phyloP scores from a whole-genome alignment of 176 grass and related monocot species.

The Alopecurus myosuroides region DNA sequence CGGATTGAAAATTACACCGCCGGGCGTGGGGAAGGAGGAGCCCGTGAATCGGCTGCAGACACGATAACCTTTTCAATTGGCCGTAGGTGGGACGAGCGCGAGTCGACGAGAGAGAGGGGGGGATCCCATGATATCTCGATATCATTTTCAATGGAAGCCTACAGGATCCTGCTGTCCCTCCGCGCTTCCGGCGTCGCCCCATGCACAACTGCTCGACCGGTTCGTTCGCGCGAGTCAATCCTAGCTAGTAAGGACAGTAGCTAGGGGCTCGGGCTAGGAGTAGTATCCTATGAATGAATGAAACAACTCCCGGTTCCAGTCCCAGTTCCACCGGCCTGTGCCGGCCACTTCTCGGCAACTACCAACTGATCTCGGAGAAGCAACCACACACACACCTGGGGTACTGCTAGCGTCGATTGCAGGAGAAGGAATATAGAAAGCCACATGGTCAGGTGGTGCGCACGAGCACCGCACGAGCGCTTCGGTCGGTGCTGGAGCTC shows the following conservation, averaged over 20 bases:
- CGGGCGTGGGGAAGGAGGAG: background rate
- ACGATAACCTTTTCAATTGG: constrained; percentile 22
- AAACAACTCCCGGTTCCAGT: background rate
- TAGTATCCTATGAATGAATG: background rate
- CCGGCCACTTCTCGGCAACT: constrained; percentile 7
- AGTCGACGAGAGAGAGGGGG: background rate
- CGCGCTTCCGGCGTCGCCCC: constrained; percentile 1
- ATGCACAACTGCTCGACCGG: background rate
- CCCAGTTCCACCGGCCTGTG: background rate
- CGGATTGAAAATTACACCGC: background rate
- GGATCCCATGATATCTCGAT: background rate
- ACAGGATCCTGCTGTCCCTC: background rate
- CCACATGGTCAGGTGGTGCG: background rate
- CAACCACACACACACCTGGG: background rate
- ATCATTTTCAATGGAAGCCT: constrained; percentile 12
- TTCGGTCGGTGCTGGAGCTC: background rate
- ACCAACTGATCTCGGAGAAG: background rate
- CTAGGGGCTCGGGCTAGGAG: background rate
- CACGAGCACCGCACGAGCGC: background rate
- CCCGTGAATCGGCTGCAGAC: background rate
- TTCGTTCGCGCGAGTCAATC: background rate
- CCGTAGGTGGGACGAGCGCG: background rate
- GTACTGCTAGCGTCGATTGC: background rate
- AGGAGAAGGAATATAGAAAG: background rate
- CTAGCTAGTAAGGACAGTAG: background rate